Evolutionary conservation across 2,329 filamentous ascomycete species (phyloP).

Genomic region (Colletotrichum sp.): DNA sequence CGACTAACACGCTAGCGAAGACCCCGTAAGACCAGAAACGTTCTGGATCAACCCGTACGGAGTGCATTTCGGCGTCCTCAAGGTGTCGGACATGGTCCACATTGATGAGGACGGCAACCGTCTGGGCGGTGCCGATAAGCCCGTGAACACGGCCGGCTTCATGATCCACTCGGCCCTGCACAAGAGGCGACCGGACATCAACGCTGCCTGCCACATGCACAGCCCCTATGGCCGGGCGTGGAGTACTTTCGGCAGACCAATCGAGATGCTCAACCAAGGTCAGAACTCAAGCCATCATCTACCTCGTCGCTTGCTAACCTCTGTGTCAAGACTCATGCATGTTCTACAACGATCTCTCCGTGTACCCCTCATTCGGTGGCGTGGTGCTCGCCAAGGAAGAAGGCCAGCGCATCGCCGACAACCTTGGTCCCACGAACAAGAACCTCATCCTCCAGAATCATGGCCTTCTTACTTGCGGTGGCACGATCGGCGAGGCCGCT

Average conservation of each 20-base stretch:
- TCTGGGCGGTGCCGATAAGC: constrained; percentile 61
- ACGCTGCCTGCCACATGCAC: constrained; percentile 72
- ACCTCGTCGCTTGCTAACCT: background rate
- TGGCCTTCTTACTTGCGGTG: constrained; percentile 70
- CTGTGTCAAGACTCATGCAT: constrained; percentile 56
- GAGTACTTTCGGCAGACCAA: constrained; percentile 63
- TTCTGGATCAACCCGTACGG: constrained; percentile 63
- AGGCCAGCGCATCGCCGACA: constrained; percentile 63
- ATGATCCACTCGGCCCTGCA: constrained; percentile 71
- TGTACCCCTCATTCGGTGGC: constrained; percentile 61
- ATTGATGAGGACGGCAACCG: constrained; percentile 64
- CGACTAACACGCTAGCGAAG: constrained; percentile 8
- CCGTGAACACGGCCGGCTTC: constrained; percentile 72
- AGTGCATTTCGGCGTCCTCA: constrained; percentile 68
- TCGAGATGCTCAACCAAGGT: constrained; percentile 71
- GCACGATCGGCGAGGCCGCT: constrained; percentile 74
- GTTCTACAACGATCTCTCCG: constrained; percentile 66
- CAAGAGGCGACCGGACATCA: constrained; percentile 65
- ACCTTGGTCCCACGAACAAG: constrained; percentile 62
- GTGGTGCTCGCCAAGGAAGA: constrained; percentile 65
- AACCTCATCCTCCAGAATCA: constrained; percentile 73
- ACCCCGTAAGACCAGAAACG: constrained; percentile 36
- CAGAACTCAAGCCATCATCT: fast-evolving
- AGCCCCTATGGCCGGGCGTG: constrained; percentile 68
- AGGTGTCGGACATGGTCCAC: constrained; percentile 70